Conservation (phyloP, 495 filamentous ascomycete species). For the Xylaria intraflava region DNA sequence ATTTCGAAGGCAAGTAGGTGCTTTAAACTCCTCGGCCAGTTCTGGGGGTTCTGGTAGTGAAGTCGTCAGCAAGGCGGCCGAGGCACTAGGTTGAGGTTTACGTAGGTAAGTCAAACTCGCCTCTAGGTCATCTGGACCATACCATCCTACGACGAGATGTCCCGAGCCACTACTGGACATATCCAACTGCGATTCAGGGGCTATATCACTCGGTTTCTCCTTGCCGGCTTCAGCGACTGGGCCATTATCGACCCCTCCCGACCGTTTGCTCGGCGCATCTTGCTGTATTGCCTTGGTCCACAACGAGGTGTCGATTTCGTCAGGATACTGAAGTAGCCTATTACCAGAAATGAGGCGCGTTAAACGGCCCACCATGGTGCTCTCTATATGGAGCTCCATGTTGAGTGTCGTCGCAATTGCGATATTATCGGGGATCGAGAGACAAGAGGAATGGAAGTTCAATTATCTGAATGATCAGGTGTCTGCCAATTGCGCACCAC, state of each 20-base stretch:
- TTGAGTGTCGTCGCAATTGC: no score
- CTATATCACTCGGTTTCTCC: not conserved
- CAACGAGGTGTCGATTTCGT: constrained; percentile 15
- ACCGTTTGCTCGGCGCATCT: not conserved
- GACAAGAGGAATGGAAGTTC: no score
- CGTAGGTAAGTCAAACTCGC: constrained; percentile 8
- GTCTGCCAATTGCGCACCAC: no score
- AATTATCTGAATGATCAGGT: no score
- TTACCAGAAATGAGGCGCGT: constrained; percentile 13
- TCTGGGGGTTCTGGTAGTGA: constrained; percentile 20
- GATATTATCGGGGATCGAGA: no score
- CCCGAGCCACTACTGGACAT: not conserved
- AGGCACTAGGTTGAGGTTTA: not conserved
- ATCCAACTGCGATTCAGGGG: no score
- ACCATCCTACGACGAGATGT: constrained; percentile 17
- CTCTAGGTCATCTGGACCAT: constrained; percentile 20
- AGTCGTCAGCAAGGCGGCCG: not conserved
- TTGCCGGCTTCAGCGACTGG: not conserved
- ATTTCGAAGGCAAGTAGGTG: constrained; percentile 11
- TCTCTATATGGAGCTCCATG: no score
- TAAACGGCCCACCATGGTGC: constrained; percentile 17
- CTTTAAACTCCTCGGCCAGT: constrained; percentile 17
- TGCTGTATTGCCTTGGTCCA: constrained; percentile 4
- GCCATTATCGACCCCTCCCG: no score
- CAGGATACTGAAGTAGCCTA: constrained; percentile 14